A percentile compares a stretch with the other conserved stretches of the same genome.
Evolutionary conservation across 805 yeast genomes (phyloP).

Genomic region (Suhomyces emberorum): DNA sequence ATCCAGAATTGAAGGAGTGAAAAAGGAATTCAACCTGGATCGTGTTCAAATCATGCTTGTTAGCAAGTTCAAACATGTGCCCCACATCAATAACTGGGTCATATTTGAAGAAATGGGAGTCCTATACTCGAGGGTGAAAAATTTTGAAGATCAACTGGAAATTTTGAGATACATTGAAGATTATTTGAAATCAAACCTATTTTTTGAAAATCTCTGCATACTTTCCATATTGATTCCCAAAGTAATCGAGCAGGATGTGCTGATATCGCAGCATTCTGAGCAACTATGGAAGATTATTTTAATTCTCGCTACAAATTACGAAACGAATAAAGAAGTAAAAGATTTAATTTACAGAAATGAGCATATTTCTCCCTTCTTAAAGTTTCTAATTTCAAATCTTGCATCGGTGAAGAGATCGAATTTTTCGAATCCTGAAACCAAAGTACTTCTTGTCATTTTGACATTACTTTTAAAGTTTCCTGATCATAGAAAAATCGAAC

Average conservation of each 20-base stretch:
- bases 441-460: background rate
- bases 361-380: background rate
- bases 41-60: background rate
- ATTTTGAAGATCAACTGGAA: background rate
- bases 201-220: slow-evolving; percentile 1
- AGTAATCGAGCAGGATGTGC: background rate
- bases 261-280: background rate
- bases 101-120: background rate
- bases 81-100: background rate
- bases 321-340: background rate
- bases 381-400: background rate
- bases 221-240: background rate
- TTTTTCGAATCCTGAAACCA: background rate
- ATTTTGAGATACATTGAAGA: background rate
- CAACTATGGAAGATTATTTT: background rate
- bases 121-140: background rate
- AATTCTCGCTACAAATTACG: slow-evolving; percentile 1
- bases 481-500: background rate
- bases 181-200: background rate
- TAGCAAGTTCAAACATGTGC: background rate
- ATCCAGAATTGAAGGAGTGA: background rate
- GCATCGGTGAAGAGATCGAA: background rate
- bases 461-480: background rate
- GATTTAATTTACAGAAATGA: background rate
- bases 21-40: background rate